Conservation (phyloP, 78 protist genomes). For the Protostelium mycophagum region DNA sequence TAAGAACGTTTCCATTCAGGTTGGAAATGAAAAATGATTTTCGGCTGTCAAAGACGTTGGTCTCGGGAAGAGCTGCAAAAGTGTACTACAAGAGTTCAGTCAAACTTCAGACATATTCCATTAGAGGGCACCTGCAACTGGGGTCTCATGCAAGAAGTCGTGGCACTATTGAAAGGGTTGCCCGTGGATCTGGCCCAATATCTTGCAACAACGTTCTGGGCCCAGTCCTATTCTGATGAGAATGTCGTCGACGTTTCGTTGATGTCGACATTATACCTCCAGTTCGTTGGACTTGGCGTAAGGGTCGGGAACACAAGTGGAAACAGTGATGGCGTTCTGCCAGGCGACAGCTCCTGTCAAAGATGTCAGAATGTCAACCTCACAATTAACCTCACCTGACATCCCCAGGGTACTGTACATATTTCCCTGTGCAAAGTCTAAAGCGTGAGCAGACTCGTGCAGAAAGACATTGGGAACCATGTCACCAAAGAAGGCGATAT, state of each 20-base stretch:
- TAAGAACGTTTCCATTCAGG: background rate
- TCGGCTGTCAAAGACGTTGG: background rate
- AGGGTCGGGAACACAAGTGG: background rate
- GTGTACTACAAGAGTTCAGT: background rate
- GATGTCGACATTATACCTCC: too few species aligned
- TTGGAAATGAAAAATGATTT: background rate
- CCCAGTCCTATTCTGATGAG: background rate
- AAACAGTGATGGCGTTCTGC: background rate
- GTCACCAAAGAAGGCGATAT: background rate
- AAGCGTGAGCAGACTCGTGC: background rate
- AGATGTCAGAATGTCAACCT: too few species aligned
- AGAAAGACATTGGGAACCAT: background rate
- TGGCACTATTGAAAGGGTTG: background rate
- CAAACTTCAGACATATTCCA: too few species aligned
- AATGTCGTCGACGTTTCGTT: background rate
- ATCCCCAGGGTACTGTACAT: background rate
- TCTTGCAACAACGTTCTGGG: background rate
- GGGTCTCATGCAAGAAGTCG: background rate
- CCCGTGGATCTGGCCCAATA: background rate
- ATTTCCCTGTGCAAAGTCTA: background rate
- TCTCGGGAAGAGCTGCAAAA: background rate
- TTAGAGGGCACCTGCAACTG: background rate
- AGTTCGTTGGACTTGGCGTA: background rate
- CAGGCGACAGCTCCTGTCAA: too few species aligned
- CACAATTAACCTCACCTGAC: too few species aligned